Base-by-base conservation (phyloP, 371 early-diverging fungal species). In the Cokeromyces recurvatus region DNA sequence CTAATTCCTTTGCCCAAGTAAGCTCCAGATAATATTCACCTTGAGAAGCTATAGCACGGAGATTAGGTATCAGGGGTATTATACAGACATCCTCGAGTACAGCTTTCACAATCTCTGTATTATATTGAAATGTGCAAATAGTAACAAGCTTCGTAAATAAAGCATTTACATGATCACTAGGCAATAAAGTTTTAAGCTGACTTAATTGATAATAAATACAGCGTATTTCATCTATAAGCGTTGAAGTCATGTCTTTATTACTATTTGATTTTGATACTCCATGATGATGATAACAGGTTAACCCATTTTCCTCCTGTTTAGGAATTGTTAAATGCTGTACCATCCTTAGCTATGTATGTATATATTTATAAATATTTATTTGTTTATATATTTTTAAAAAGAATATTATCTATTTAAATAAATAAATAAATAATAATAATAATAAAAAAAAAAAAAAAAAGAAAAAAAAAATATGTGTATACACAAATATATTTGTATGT, bases 1-100 rank as follows among this genome's bases (percentile, higher is more conserved):
- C 19, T 0, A 66, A 19, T 8, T 49, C n/a, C 12, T 34, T 32
- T 2, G 57, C 53, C 65, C 69, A 68, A 10, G 48, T 31, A 29
- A 39, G 32, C 29, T 68, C 69, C 15, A 68, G 24, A 2, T 58
- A 49, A 31, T 57, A 64, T 27, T 68, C 69, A 9, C 65, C 69
- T 2, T 34, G 40, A 2, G 62, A 52, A 22, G 62, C 62, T 27
- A 68, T 29, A 4, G 40, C 19, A 23, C 62, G 62, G 14, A 68
- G 31, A 8, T 38, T 25, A n/a, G 47, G 39, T 0, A 42, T 38
- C 3, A 68, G 6, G 14, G 23, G 12, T 10, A 39, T 31, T 0
- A 62, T 59, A 4, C 19, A 27, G 9, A 48, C 32, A 16, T 64
- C 23, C 1, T 38, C 36, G 2, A 68, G 37, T 0, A 68, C 59